phyloP scores from a whole-genome alignment of 768 basidiomycete species.

The Tricholoma sp. region DNA sequence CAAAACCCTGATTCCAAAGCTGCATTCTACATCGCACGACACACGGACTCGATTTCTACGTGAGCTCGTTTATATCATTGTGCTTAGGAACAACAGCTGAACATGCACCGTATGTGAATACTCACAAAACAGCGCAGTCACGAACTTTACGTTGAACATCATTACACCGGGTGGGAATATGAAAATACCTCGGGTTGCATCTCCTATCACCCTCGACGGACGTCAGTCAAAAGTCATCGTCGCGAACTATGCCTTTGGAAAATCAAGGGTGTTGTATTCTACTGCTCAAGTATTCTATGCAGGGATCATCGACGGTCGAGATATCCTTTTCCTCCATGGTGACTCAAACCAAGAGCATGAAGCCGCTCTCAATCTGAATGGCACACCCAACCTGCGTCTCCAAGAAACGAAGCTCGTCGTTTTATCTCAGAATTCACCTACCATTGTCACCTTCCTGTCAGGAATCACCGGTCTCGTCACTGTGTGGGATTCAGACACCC shows the following conservation, averaged over 20 bases:
- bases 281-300: conserved; percentile 73
- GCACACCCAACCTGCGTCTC: conserved; percentile 36
- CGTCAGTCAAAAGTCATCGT: conserved; percentile 72
- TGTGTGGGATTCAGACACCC: conserved; percentile 60
- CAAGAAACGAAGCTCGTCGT: conserved; percentile 24
- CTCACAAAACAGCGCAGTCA: conserved; percentile 31
- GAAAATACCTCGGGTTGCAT: conserved; percentile 50
- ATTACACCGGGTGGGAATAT: conserved; percentile 47
- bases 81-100: background rate
- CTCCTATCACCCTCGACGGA: conserved; percentile 56
- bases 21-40: conserved; percentile 68
- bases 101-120: background rate
- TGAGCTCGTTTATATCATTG: conserved; percentile 26
- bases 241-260: conserved; percentile 69
- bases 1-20: conserved; percentile 63
- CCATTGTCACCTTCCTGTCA: conserved; percentile 46
- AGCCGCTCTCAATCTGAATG: conserved; percentile 38
- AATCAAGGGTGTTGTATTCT: conserved; percentile 52
- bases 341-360: conserved; percentile 53
- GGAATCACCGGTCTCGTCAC: conserved; percentile 58
- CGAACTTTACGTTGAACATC: conserved; percentile 56
- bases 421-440: conserved; percentile 17
- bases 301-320: conserved; percentile 53
- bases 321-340: conserved; percentile 62
- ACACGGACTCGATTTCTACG: conserved; percentile 63